Evolutionary conservation across 2,329 filamentous ascomycete species (phyloP).

Genomic region (Penicillium sp.): DNA sequence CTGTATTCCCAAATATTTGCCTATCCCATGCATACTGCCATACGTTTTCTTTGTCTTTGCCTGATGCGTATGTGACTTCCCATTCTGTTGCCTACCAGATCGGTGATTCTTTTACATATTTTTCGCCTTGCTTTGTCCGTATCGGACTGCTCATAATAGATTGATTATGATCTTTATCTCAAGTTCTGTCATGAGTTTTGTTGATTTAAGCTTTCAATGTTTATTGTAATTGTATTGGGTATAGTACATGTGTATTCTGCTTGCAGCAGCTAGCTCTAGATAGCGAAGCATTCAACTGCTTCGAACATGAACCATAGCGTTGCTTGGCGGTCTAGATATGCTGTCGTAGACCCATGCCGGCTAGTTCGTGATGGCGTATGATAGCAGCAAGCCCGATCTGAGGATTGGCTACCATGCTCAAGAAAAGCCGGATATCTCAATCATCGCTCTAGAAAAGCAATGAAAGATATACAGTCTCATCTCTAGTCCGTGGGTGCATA

Average conservation of each 20-base stretch:
- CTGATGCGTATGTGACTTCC: conserved; percentile 10
- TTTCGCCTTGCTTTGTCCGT: conserved; percentile 2
- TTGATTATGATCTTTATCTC: conserved; percentile 2
- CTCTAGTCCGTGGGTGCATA: not conserved
- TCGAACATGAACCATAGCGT: not conserved
- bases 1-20: conserved; percentile 9
- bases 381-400: not conserved
- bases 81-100: conserved; percentile 8
- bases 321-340: not conserved
- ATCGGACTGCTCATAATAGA: conserved; percentile 10
- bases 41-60: conserved; percentile 12
- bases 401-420: not conserved
- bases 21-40: conserved; percentile 6
- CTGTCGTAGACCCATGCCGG: not conserved
- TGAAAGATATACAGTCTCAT: not conserved
- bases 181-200: not conserved
- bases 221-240: not conserved
- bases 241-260: not conserved
- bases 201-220: not conserved
- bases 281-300: not conserved
- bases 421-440: not conserved
- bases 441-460: not conserved
- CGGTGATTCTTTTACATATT: conserved; percentile 7
- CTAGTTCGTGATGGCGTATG: not conserved
- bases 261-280: not conserved